Conservation (phyloP, 345 rosid species). For the Euphorbia lathyris region DNA sequence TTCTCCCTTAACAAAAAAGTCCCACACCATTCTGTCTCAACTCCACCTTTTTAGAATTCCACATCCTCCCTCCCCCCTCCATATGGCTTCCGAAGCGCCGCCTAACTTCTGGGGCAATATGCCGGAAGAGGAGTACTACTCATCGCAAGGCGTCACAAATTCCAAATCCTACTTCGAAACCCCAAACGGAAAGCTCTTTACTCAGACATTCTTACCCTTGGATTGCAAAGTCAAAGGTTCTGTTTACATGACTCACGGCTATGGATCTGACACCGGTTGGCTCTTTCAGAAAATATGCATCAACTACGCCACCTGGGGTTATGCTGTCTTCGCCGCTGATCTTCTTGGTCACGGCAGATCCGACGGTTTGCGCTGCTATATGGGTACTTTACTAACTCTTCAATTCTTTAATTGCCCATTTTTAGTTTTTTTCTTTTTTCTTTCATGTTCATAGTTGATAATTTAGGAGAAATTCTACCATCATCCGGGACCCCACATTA, state of each 20-base stretch:
- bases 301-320: constrained; percentile 75
- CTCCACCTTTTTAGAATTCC: no score
- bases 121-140: constrained; percentile 88
- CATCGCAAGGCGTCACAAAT: constrained; percentile 81
- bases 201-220: constrained; percentile 76
- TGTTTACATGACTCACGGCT: constrained; percentile 85
- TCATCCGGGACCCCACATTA: no score
- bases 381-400: constrained; percentile 41
- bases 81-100: constrained; percentile 22
- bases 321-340: constrained; percentile 94
- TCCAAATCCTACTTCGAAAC: constrained; percentile 74
- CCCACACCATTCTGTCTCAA: no score
- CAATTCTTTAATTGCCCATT: no score
- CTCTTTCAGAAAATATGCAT: constrained; percentile 90
- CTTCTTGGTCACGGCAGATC: constrained; percentile 95
- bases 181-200: constrained; percentile 77
- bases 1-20: no score
- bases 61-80: not conserved
- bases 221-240: constrained; percentile 67
- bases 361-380: constrained; percentile 85
- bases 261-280: constrained; percentile 95
- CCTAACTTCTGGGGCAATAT: constrained; percentile 80
- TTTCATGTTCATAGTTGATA: no score
- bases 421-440: no score
- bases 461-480: no score